These are phyloP conservation scores for Flaveria trinervia DNA, from an alignment of 129 eudicot genomes.

Conservation along the genomic window DNA sequence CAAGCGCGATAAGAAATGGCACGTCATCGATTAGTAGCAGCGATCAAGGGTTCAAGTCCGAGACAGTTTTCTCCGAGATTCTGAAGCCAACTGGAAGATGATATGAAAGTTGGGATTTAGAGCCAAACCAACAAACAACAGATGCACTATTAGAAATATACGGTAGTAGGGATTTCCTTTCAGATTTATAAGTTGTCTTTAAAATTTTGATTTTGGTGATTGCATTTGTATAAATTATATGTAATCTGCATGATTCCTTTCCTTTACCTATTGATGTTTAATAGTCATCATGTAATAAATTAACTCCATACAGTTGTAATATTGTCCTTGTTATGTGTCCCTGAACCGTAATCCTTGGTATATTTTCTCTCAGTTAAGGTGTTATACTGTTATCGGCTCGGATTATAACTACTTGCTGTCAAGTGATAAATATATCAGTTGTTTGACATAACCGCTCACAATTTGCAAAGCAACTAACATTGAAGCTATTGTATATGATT, in stretches of 20 bases:
- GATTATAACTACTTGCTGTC: background rate
- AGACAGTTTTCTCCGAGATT: slow-evolving; percentile 39
- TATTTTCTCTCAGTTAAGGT: background rate
- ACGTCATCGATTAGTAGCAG: slow-evolving; percentile 20
- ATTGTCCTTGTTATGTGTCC: background rate
- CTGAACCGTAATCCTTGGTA: background rate
- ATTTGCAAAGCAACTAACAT: background rate
- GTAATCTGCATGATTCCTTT: background rate
- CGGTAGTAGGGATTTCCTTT: background rate
- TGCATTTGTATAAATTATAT: background rate
- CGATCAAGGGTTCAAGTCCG: slow-evolving; percentile 30
- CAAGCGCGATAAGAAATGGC: slow-evolving; percentile 22
- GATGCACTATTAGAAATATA: background rate
- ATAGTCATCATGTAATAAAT: background rate
- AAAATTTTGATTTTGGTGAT: background rate
- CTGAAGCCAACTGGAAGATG: slow-evolving; percentile 26
- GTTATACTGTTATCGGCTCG: background rate
- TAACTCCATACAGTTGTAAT: background rate
- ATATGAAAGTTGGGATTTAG: slow-evolving; percentile 12
- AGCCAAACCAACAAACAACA: background rate
- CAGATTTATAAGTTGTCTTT: background rate
- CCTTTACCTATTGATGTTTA: background rate
- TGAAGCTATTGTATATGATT: background rate
- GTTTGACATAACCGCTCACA: background rate
- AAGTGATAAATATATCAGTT: background rate